phyloP scores from a whole-genome alignment of 805 yeast genomes.

The Sugiyamaella qingdaonensis region DNA sequence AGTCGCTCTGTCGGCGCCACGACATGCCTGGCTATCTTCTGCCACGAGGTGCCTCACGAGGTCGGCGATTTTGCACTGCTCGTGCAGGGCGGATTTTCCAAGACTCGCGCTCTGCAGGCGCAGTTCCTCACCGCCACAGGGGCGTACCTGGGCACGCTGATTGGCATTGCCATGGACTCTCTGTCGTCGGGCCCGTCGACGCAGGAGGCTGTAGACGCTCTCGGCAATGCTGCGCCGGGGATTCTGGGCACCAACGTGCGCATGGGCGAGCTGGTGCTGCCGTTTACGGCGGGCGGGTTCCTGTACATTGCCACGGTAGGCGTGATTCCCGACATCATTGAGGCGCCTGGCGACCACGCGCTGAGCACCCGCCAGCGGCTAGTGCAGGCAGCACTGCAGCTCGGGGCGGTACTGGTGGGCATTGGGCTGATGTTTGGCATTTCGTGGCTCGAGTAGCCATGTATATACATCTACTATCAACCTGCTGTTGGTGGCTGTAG shows the following conservation, averaged over 20 bases:
- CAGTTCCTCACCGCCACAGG: conserved; percentile 65
- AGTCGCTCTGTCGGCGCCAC: conserved; percentile 59
- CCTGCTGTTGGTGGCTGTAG: too few species aligned
- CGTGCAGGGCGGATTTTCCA: conserved; percentile 63
- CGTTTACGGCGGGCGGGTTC: conserved; percentile 75
- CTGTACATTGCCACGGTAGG: conserved; percentile 69
- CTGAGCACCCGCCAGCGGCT: conserved; percentile 39
- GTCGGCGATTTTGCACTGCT: conserved; percentile 75
- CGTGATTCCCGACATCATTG: conserved; percentile 69
- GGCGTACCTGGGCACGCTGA: conserved; percentile 58
- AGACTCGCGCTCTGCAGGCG: conserved; percentile 60
- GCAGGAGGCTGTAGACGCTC: conserved; percentile 10
- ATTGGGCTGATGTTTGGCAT: conserved; percentile 53
- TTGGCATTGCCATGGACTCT: conserved; percentile 56
- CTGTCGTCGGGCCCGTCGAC: conserved; percentile 8
- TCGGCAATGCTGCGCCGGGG: conserved; percentile 30
- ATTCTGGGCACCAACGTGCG: conserved; percentile 49
- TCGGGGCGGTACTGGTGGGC: conserved; percentile 50
- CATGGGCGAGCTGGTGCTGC: conserved; percentile 51
- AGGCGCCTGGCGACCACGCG: conserved; percentile 32
- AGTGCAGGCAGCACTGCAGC: conserved; percentile 42
- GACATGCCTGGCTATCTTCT: conserved; percentile 64
- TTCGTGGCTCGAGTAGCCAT: conserved; percentile 25
- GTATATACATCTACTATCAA: too few species aligned
- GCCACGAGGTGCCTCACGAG: conserved; percentile 80